Percentiles rank a stretch among this genome's conserved stretches.
These are phyloP conservation scores for Beauveria asiatica DNA, from an alignment of 2,329 filamentous ascomycete genomes.

Conservation along the genomic window DNA sequence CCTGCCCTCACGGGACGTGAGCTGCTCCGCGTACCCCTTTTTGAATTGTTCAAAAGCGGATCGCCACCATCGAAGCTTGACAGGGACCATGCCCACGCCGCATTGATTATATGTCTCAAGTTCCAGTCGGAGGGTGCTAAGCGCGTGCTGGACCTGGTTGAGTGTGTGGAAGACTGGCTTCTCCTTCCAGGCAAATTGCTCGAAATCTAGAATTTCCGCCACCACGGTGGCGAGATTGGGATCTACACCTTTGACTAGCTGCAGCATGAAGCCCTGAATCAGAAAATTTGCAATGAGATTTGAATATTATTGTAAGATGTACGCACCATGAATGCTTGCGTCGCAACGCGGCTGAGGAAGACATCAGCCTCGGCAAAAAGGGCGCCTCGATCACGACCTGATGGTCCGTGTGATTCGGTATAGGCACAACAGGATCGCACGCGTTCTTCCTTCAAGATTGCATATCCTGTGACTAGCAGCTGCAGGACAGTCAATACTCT, in stretches of 20 bases:
- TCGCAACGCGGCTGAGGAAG: conserved; percentile 1
- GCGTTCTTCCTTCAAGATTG: conserved; percentile 1
- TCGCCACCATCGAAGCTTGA: conserved; percentile 6
- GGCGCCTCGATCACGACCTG: neutral
- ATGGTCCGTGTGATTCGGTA: neutral
- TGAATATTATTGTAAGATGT: neutral
- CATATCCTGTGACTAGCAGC: neutral
- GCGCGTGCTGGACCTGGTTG: neutral
- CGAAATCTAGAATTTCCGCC: conserved; percentile 1
- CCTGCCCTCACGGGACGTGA: neutral
- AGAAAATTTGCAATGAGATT: neutral
- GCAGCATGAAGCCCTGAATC: neutral
- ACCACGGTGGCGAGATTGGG: neutral
- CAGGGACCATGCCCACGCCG: neutral
- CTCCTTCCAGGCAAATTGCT: neutral
- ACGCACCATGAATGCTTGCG: conserved; percentile 3
- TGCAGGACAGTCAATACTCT: neutral
- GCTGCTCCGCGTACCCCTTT: neutral
- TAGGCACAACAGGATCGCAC: neutral
- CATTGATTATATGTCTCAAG: conserved; percentile 6
- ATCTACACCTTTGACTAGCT: conserved; percentile 6
- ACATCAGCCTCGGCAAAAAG: conserved; percentile 2
- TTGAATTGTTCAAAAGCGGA: conserved; percentile 3
- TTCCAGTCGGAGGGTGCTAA: conserved; percentile 5
- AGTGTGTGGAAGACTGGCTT: conserved; percentile 4